These are phyloP conservation scores for Penicillium sp. DNA, from an alignment of 2,329 filamentous ascomycete genomes.

Conservation along the genomic window DNA sequence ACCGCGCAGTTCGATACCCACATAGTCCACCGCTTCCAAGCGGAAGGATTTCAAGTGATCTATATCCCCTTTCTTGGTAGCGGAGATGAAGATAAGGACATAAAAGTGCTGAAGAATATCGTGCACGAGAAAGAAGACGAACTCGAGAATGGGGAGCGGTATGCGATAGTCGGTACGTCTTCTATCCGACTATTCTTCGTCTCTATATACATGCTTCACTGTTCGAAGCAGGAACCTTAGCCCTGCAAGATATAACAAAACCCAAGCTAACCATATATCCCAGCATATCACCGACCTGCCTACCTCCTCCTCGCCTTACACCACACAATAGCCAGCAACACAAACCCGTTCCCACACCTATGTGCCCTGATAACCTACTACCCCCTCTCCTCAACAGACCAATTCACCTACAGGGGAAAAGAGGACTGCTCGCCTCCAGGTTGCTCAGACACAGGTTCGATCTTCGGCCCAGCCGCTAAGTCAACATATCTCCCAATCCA, in stretches of 20 bases:
- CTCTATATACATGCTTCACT: neutral
- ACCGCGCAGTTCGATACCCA: conserved; percentile 50
- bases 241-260: neutral
- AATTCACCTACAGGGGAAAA: conserved; percentile 3
- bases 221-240: neutral
- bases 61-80: conserved; percentile 49
- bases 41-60: conserved; percentile 57
- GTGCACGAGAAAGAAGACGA: conserved; percentile 52
- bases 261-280: neutral
- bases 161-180: conserved; percentile 57
- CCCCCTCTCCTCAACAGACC: conserved; percentile 28
- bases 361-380: conserved; percentile 61
- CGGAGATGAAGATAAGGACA: conserved; percentile 42
- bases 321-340: conserved; percentile 42
- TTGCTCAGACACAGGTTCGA: conserved; percentile 26
- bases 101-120: conserved; percentile 48
- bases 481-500: conserved; percentile 45
- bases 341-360: conserved; percentile 56
- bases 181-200: neutral
- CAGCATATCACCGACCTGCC: conserved; percentile 60
- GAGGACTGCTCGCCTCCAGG: conserved; percentile 34
- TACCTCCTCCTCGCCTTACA: conserved; percentile 50
- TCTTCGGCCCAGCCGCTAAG: conserved; percentile 29
- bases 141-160: conserved; percentile 55
- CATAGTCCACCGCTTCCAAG: conserved; percentile 52